Percentiles rank a stretch among this genome's conserved stretches.
Evolutionary conservation across 345 rosid species (phyloP).

Genomic region (Syzygium oleosum): DNA sequence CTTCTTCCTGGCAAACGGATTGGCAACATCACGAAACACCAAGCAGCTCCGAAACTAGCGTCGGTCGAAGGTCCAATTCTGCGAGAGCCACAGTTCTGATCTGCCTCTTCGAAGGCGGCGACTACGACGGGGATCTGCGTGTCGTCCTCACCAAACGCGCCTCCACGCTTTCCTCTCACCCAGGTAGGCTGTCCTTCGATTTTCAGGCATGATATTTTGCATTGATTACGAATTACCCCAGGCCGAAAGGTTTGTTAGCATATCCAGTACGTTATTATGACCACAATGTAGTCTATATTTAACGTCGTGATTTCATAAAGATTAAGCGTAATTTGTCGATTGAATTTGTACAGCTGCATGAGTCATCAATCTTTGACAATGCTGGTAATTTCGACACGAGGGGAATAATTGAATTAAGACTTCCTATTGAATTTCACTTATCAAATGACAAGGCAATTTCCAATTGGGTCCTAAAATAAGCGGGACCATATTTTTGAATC

Average conservation of each 20-base stretch:
- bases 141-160: conserved; percentile 50
- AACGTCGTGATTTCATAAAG: neutral
- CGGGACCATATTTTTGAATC: too few relatives aligned
- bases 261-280: neutral
- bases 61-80: neutral
- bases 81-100: conserved; percentile 40
- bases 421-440: too few relatives aligned
- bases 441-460: too few relatives aligned
- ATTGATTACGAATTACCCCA: neutral
- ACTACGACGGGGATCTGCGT: conserved; percentile 20
- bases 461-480: too few relatives aligned
- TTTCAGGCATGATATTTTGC: neutral
- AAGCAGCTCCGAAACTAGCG: neutral
- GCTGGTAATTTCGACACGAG: neutral
- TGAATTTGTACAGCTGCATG: neutral
- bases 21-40: neutral
- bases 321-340: neutral
- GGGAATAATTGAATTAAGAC: neutral
- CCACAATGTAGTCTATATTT: neutral
- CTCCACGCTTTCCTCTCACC: conserved; percentile 28
- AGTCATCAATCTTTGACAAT: neutral
- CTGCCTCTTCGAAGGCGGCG: conserved; percentile 44
- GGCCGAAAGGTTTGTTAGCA: neutral
- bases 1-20: neutral
- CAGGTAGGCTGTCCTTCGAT: conserved; percentile 15